Conservation (phyloP, 176 grass and related monocot genomes). For the Oropetium thomaeum region DNA sequence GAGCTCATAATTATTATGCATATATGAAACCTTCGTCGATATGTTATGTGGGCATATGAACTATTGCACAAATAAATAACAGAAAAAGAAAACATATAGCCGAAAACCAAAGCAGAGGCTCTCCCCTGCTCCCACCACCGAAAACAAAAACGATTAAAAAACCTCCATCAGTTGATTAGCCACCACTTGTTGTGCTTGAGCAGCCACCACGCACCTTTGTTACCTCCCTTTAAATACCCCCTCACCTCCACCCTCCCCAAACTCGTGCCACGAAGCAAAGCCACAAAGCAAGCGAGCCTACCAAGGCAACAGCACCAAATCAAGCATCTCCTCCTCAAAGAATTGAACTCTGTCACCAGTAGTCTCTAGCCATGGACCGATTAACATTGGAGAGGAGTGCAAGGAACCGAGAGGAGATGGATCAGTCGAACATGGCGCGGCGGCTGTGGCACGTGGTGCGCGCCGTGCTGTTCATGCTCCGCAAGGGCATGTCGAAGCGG, state of each 20-base stretch:
- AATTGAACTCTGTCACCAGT: neutral
- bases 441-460: conserved; percentile 70
- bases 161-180: neutral
- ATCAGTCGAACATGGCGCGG: conserved; percentile 45
- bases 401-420: conserved; percentile 13
- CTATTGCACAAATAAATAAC: neutral
- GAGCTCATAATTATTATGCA: neutral
- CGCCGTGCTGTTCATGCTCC: conserved; percentile 73
- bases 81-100: neutral
- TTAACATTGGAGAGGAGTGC: neutral
- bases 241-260: conserved; percentile 8
- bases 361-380: neutral
- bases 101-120: conserved; percentile 16
- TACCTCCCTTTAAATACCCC: conserved; percentile 51
- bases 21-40: neutral
- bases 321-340: neutral
- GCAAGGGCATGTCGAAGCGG: conserved; percentile 66
- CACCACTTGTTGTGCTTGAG: neutral
- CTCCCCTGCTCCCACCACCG: conserved; percentile 21
- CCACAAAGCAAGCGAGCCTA: neutral
- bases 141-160: conserved; percentile 6
- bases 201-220: neutral
- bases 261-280: conserved; percentile 25
- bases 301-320: neutral
- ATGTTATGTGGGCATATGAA: neutral